Percentiles rank a stretch among this genome's conserved stretches.
Conservation (phyloP, 257 asterid genomes). For the Jaltomata sinuosa region DNA sequence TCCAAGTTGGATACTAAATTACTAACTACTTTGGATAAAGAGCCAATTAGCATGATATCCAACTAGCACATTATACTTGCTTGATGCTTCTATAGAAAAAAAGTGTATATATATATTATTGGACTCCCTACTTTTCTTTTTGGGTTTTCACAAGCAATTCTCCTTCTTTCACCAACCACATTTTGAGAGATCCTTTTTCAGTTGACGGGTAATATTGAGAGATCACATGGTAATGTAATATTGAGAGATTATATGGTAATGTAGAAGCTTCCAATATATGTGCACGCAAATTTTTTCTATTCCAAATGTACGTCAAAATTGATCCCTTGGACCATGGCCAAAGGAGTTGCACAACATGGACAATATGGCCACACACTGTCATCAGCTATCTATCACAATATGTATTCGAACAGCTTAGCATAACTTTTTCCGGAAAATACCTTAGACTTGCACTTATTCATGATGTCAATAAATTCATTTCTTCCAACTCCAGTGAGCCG, state of each 20-base stretch:
- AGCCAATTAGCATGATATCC: neutral
- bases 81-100: neutral
- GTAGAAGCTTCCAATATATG: neutral
- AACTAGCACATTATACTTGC: neutral
- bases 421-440: neutral
- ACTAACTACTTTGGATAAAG: neutral
- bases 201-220: no score
- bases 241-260: neutral
- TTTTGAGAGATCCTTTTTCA: no score
- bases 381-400: neutral
- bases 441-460: constrained; percentile 51
- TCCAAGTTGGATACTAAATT: neutral
- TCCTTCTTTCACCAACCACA: no score
- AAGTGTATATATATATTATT: no score
- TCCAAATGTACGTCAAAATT: neutral
- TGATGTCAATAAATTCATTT: neutral
- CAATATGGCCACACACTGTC: neutral
- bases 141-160: no score
- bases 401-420: neutral
- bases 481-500: constrained; percentile 32
- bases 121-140: no score
- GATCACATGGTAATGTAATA: no score
- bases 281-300: neutral
- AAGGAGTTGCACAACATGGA: neutral
- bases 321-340: neutral